Evolutionary conservation across 1,139 yeast genomes (phyloP).

Genomic region (Dujonia santamariae): DNA sequence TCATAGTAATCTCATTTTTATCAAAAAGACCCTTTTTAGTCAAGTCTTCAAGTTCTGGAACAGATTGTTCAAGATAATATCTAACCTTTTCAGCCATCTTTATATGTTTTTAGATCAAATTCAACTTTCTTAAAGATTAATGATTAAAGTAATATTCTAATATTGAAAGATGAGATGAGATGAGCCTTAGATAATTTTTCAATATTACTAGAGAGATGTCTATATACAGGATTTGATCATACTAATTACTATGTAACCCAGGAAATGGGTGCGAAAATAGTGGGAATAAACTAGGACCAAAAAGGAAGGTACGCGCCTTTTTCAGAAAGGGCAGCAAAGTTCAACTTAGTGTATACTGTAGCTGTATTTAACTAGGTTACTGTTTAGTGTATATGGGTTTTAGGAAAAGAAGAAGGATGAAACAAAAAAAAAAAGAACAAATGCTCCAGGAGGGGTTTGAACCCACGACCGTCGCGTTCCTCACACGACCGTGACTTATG

Average conservation of each 20-base stretch:
- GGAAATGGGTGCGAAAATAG: too few species aligned
- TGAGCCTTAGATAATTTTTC: not conserved
- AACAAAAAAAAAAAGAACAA: constrained; percentile 32
- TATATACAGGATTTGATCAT: not conserved
- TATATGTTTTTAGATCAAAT: not conserved
- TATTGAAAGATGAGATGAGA: too few species aligned
- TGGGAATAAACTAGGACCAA: too few species aligned
- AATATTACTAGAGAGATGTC: not conserved
- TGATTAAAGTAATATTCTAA: too few species aligned
- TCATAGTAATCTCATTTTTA: constrained; percentile 74
- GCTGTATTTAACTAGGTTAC: too few species aligned
- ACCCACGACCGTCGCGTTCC: constrained; percentile 61
- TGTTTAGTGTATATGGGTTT: too few species aligned
- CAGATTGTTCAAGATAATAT: constrained; percentile 75
- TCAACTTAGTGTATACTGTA: too few species aligned
- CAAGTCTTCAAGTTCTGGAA: constrained; percentile 91
- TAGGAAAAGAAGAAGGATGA: too few species aligned
- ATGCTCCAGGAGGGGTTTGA: constrained; percentile 57
- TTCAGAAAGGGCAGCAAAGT: too few species aligned
- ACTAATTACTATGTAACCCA: too few species aligned
- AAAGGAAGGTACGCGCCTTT: too few species aligned
- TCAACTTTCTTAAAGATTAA: too few species aligned
- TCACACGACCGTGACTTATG: constrained; percentile 56
- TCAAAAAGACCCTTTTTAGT: constrained; percentile 77
- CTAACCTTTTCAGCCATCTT: constrained; percentile 73